phyloP scores from a whole-genome alignment of 768 basidiomycete species.

The Mycena capillaripes region DNA sequence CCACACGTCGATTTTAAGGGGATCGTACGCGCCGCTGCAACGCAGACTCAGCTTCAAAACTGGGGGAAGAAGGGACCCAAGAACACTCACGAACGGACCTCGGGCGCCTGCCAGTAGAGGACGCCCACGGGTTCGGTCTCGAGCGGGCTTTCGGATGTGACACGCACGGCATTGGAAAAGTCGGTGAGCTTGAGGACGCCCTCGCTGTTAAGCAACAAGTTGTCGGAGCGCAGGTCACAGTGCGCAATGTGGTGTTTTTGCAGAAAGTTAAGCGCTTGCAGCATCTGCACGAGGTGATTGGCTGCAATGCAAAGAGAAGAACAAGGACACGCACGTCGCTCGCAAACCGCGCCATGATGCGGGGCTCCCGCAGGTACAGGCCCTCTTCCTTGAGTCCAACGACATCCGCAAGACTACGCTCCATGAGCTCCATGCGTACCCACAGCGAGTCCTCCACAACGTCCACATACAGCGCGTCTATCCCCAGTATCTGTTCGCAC shows the following conservation, averaged over 20 bases:
- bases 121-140: constrained; percentile 78
- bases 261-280: constrained; percentile 78
- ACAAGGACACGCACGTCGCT: constrained; percentile 71
- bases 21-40: constrained; percentile 75
- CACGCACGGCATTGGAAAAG: constrained; percentile 83
- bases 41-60: neutral
- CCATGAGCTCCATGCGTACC: constrained; percentile 94
- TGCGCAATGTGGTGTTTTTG: constrained; percentile 79
- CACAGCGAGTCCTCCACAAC: constrained; percentile 77
- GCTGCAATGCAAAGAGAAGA: neutral
- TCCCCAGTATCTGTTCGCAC: constrained; percentile 73
- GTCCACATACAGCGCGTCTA: constrained; percentile 82
- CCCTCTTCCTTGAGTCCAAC: constrained; percentile 74
- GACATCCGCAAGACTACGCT: constrained; percentile 87
- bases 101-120: constrained; percentile 90
- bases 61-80: neutral
- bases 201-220: constrained; percentile 76
- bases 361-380: constrained; percentile 71
- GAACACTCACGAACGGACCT: constrained; percentile 75
- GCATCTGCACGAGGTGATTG: constrained; percentile 56
- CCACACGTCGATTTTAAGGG: constrained; percentile 84
- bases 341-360: constrained; percentile 79
- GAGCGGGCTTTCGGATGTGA: constrained; percentile 63
- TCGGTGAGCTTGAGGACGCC: constrained; percentile 87
- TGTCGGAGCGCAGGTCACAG: constrained; percentile 88